Evolutionary conservation across 192 early-diverging fungal species (phyloP).

Genomic region (Pilobolus umbonatus): DNA sequence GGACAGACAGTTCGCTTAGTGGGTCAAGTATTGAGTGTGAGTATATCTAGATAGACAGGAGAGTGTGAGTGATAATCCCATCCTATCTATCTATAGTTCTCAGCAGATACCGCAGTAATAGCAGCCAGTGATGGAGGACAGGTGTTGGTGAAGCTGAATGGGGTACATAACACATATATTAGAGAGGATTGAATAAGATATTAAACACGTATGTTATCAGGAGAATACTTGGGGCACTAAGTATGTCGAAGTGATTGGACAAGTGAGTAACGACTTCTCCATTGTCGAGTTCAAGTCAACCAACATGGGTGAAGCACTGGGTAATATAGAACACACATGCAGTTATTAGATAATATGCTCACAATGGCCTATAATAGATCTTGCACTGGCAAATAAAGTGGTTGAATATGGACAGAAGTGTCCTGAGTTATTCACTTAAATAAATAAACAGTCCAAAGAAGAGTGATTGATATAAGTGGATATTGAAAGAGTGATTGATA

Average conservation of each 20-base stretch:
- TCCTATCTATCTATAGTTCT: slow-evolving; percentile 4
- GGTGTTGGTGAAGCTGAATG: slow-evolving; percentile 23
- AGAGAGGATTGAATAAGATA: background rate
- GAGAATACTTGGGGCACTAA: slow-evolving; percentile 22
- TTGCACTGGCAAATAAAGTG: slow-evolving; percentile 28
- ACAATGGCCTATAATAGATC: slow-evolving; percentile 16
- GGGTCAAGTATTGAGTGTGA: slow-evolving; percentile 30
- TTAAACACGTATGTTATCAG: slow-evolving; percentile 6
- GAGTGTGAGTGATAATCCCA: background rate
- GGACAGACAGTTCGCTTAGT: slow-evolving; percentile 22
- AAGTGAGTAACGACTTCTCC: slow-evolving; percentile 26
- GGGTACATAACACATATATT: slow-evolving; percentile 13
- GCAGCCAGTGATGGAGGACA: slow-evolving; percentile 33
- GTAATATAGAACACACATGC: slow-evolving; percentile 10
- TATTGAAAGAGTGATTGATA: too few species aligned
- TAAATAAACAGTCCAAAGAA: too few species aligned
- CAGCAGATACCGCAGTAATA: slow-evolving; percentile 25
- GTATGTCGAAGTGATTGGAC: slow-evolving; percentile 37
- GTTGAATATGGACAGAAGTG: slow-evolving; percentile 30
- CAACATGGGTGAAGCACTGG: slow-evolving; percentile 33
- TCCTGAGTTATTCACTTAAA: slow-evolving; percentile 30
- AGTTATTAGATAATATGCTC: background rate
- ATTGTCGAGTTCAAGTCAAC: slow-evolving; percentile 29
- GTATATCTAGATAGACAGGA: background rate
- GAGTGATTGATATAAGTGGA: too few species aligned